Base-by-base conservation (phyloP, 495 filamentous ascomycete species). In the Ramalina peruviana region DNA sequence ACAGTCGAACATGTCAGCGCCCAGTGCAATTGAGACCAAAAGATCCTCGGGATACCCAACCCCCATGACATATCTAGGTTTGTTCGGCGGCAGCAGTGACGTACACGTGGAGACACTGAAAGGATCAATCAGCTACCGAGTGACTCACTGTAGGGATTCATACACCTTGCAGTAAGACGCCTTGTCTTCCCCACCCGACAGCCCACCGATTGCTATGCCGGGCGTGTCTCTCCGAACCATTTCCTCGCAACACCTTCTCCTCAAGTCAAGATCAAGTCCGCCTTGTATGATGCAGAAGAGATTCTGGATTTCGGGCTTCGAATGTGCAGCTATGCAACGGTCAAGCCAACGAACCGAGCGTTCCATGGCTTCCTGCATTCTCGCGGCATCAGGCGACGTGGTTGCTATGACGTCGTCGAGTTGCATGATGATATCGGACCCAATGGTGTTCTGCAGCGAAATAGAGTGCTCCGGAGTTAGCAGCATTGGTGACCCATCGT, bases 251-350 rank as follows among this genome's bases (percentile, higher is more conserved):
- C 93, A 97, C 64, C 86, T 72, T 49, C 72, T 74, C 26, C 92
- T 78, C 73, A 97, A 77, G 17, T 92, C 82, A n/a, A 95, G 67
- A 65, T 97, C 88, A 40, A 97, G 64, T 0, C 92, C 92, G 52
- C 92, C 92, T 65, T 99, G 92, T 45, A 99, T 95, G 57, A 97
- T 97, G 62, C 92, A 97, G 62, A 97, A 99, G n/a, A 99, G 73
- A 54, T 96, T 97, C 65, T 99, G 92, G 40, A 66, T 65, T 50
- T 81, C 77, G 0, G 86, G 88, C 46, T 90, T 82, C 64, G 82
- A 75, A 65, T 97, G 93, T 6, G 88, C 92, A 36, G 81, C 83
- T 27, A 97, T 94, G 62, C 92, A 97, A 3, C 92, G 83, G 65
- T 99, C 92, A 13, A 99, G 74, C 93, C 93, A 99, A n/a, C 93